Conservation (phyloP, 1,139 yeast species). For the Saccharomyces pastorianus region DNA sequence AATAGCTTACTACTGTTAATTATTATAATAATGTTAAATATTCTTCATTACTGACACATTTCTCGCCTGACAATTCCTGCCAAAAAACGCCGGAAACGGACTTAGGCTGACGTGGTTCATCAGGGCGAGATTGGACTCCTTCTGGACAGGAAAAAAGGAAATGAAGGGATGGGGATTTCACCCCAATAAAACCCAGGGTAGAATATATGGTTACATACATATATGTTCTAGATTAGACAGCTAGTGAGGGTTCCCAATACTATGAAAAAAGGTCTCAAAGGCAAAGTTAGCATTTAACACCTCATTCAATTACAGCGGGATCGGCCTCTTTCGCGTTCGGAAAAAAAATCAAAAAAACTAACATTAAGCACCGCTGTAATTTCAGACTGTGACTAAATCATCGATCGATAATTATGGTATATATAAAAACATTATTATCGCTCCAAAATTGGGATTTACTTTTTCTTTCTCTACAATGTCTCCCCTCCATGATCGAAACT, state of each 20-base stretch:
- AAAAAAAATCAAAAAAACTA: neutral
- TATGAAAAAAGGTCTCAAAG: neutral
- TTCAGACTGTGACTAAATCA: neutral
- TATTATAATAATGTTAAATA: neutral
- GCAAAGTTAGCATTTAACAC: neutral
- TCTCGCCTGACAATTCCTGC: neutral
- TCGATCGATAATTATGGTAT: neutral
- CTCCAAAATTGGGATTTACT: neutral
- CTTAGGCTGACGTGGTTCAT: neutral
- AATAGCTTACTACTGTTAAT: neutral
- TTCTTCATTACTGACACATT: neutral
- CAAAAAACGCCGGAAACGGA: neutral
- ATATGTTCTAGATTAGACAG: neutral
- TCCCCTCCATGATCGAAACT: neutral
- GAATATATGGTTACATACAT: neutral
- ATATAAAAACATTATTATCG: neutral
- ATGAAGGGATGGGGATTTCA: neutral
- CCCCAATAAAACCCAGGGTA: too few species aligned
- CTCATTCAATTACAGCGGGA: neutral
- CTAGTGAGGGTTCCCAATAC: neutral
- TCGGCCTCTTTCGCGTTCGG: neutral
- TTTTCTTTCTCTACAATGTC: neutral
- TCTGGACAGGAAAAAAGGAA: neutral
- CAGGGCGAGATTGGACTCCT: neutral
- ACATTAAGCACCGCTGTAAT: neutral